These are phyloP conservation scores for sunflower (Helianthus annuus) DNA, from an alignment of 129 eudicot genomes.

Conservation along the genomic window HanXRQr2.0-SUNRISE NC_035446.2:105654951-105655450, in stretches of 20 bases:
- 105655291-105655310: conserved; percentile 72
- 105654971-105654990: conserved; percentile 80
- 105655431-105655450: not conserved
- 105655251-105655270: conserved; percentile 92
- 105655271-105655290: conserved; percentile 58
- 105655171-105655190: conserved; percentile 92
- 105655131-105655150: conserved; percentile 95
- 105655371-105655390: conserved; percentile 94
- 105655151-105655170: conserved; percentile 77
- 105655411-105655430: not conserved
- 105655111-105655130: conserved; percentile 91
- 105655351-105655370: conserved; percentile 87
- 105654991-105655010: conserved; percentile 91
- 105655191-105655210: conserved; percentile 85
- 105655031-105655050: conserved; percentile 94
- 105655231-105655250: conserved; percentile 73
- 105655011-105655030: conserved; percentile 92
- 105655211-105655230: conserved; percentile 99
- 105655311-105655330: conserved; percentile 97
- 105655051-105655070: conserved; percentile 93
- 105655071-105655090: conserved; percentile 95
- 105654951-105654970: conserved; percentile 95
- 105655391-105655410: conserved; percentile 33
- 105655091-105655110: conserved; percentile 94
- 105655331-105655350: conserved; percentile 76